Evolutionary conservation across 2,329 filamentous ascomycete species (phyloP).

Genomic region (Ploettnerulaceae sp.): DNA sequence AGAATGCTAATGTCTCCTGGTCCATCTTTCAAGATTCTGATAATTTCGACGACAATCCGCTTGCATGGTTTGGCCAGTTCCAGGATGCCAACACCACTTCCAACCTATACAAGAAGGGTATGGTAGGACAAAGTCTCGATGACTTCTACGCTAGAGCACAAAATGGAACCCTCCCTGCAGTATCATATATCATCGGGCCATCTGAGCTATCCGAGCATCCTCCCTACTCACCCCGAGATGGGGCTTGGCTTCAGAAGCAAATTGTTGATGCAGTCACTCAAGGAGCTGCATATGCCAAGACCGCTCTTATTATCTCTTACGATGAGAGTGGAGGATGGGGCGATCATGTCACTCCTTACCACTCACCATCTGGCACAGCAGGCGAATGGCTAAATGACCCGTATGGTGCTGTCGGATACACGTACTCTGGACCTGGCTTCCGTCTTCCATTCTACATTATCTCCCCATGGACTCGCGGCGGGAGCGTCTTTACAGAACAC

Average conservation of each 20-base stretch:
- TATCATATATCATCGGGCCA: slow-evolving; percentile 48
- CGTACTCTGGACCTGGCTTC: slow-evolving; percentile 41
- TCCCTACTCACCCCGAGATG: slow-evolving; percentile 48
- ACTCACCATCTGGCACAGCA: slow-evolving; percentile 44
- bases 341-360: slow-evolving; percentile 50
- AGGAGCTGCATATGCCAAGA: slow-evolving; percentile 41
- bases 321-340: slow-evolving; percentile 49
- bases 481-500: slow-evolving; percentile 49
- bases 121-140: slow-evolving; percentile 35
- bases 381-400: slow-evolving; percentile 50
- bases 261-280: slow-evolving; percentile 47
- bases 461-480: slow-evolving; percentile 50
- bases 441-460: slow-evolving; percentile 51
- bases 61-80: slow-evolving; percentile 43
- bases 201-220: slow-evolving; percentile 49
- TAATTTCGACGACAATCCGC: slow-evolving; percentile 46
- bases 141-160: slow-evolving; percentile 47
- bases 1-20: slow-evolving; percentile 42
- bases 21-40: slow-evolving; percentile 42
- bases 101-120: slow-evolving; percentile 38
- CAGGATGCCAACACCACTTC: slow-evolving; percentile 38
- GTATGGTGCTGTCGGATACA: slow-evolving; percentile 38
- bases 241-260: slow-evolving; percentile 50
- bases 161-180: slow-evolving; percentile 46
- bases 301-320: slow-evolving; percentile 21